phyloP scores from a whole-genome alignment of 495 filamentous ascomycete species.

The Aspergillus kassunensis region DNA sequence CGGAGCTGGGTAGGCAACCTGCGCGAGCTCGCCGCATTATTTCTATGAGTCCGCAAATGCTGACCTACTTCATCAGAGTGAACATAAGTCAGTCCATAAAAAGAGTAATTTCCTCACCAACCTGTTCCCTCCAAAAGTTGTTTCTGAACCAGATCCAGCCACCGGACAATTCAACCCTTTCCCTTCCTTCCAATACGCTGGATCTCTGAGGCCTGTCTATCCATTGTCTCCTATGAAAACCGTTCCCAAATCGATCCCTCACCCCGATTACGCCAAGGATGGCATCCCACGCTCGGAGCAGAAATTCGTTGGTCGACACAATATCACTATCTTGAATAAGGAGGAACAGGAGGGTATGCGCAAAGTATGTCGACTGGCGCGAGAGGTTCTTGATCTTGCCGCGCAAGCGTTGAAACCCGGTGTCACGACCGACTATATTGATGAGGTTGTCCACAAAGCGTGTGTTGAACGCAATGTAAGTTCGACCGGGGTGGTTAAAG shows the following conservation, averaged over 20 bases:
- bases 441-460: constrained; percentile 93
- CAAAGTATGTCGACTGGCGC: constrained; percentile 80
- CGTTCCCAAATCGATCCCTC: constrained; percentile 74
- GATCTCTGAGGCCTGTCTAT: constrained; percentile 79
- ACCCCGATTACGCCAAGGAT: constrained; percentile 79
- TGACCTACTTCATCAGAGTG: constrained; percentile 46
- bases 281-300: constrained; percentile 80
- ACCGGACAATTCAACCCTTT: constrained; percentile 88
- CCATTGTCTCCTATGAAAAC: constrained; percentile 71
- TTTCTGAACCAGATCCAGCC: constrained; percentile 87
- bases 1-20: constrained; percentile 78
- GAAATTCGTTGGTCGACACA: constrained; percentile 64
- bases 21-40: not conserved
- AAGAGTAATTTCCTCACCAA: constrained; percentile 60
- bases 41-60: not conserved
- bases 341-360: constrained; percentile 85
- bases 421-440: constrained; percentile 93
- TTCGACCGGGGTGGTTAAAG: not conserved
- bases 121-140: constrained; percentile 61
- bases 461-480: constrained; percentile 88
- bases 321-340: constrained; percentile 75
- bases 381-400: constrained; percentile 92
- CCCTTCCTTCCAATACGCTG: constrained; percentile 78
- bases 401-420: constrained; percentile 77
- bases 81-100: constrained; percentile 89